These are phyloP conservation scores for Camillea tinctor DNA, from an alignment of 2,329 filamentous ascomycete genomes.

Conservation along the genomic window DNA sequence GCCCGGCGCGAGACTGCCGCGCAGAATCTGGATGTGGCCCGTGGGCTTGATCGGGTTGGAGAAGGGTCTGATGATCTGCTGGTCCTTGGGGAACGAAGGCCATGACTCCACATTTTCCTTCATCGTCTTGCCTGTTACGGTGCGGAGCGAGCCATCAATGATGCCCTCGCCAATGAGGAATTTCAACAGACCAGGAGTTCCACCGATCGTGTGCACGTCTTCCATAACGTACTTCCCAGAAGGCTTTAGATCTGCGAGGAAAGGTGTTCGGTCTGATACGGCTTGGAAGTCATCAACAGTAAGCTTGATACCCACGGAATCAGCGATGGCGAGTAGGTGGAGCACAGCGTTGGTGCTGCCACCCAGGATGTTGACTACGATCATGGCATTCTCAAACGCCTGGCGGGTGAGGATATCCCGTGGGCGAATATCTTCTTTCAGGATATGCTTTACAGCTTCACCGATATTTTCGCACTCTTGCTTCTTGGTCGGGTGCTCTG, in stretches of 20 bases:
- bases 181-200: constrained; percentile 84
- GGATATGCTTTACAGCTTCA: constrained; percentile 69
- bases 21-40: constrained; percentile 85
- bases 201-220: constrained; percentile 80
- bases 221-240: constrained; percentile 87
- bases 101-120: constrained; percentile 79
- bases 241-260: constrained; percentile 80
- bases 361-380: constrained; percentile 77
- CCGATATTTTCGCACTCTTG: constrained; percentile 72
- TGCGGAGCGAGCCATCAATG: constrained; percentile 75
- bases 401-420: constrained; percentile 76
- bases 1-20: constrained; percentile 79
- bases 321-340: constrained; percentile 80
- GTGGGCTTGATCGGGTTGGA: constrained; percentile 82
- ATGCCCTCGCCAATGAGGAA: constrained; percentile 80
- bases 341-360: constrained; percentile 85
- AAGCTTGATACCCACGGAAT: constrained; percentile 76
- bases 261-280: constrained; percentile 75
- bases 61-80: constrained; percentile 78
- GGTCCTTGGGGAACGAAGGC: constrained; percentile 71
- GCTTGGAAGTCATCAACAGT: constrained; percentile 85
- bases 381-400: constrained; percentile 84
- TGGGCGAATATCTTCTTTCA: constrained; percentile 75
- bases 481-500: constrained; percentile 69
- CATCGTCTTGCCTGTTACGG: constrained; percentile 86